Base-by-base conservation (phyloP, 2,329 filamentous ascomycete species). In the Aspergillus sp. region DNA sequence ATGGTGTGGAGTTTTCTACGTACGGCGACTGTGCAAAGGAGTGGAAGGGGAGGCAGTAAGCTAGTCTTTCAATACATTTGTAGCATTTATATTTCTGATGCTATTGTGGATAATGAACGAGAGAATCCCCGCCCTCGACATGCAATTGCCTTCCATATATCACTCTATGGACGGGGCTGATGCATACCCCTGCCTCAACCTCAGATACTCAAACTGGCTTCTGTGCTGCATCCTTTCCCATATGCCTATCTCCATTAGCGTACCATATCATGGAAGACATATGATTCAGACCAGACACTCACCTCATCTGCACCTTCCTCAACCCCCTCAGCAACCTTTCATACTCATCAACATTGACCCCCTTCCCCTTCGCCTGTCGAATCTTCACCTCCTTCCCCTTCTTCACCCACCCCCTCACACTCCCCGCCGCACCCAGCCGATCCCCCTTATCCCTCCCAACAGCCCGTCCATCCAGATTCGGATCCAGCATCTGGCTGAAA, bases 1-100 rank as follows among this genome's bases (percentile, higher is more conserved):
- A 70, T 52, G 64, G 66, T 64, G 68, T 67, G 56, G 68, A 64
- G 67, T 75, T 66, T 58, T 44, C 50, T 9, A 57, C 56, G 19
- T 57, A 50, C 30, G 50, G 50, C 11, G 50, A 49, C 11, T 57
- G 56, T 50, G 56, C 56, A 12, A n/a, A 13, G 19, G 37, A n/a
- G 15, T 57, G 56, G 56, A 57, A 50, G 50, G 4, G 6, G 11
- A 39, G 27, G 34, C 41, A 57, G 24, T 17, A 37, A 5, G 4
- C 13, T n/a, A 15, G 15, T n/a, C 12, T 37, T 13, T 37, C 15
- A 4, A 30, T 11, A 37, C 12, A 37, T 37, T 37, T 7, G 34
- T 37, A 37, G 34, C 34, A 37, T 37, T 37, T 37, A 37, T 15
- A 6, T 13, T 5, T 37, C 12, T n/a, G 34, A 30, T 30, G 27